Percentiles rank a stretch among this genome's conserved stretches.
Evolutionary conservation across 164 flowering plant species (phyloP).

Genomic region (Stephania yunnanensis): DNA sequence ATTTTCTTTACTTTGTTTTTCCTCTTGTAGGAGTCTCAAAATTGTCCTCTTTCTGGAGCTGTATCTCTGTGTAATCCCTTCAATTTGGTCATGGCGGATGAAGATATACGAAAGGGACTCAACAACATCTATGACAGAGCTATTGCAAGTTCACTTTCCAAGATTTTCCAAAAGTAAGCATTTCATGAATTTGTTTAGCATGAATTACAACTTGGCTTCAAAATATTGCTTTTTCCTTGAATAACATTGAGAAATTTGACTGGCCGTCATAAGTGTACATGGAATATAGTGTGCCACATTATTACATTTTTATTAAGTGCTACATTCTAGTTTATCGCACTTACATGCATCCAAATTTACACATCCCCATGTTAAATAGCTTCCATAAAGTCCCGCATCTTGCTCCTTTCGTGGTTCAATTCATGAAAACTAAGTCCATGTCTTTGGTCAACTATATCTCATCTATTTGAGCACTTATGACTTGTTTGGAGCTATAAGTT

Average conservation of each 20-base stretch:
- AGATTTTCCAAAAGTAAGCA: conserved; percentile 68
- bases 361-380: background rate
- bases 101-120: conserved; percentile 81
- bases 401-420: background rate
- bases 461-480: background rate
- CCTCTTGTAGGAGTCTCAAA: conserved; percentile 62
- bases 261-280: background rate
- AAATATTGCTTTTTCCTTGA: background rate
- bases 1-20: conserved; percentile 8
- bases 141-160: conserved; percentile 58
- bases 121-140: conserved; percentile 82
- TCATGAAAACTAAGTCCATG: background rate
- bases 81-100: conserved; percentile 82
- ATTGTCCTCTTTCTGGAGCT: conserved; percentile 79
- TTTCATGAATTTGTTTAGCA: conserved; percentile 3
- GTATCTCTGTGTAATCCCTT: conserved; percentile 96
- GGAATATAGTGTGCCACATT: background rate
- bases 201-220: background rate
- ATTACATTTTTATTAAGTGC: background rate
- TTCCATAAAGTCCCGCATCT: background rate
- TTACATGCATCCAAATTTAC: too few species aligned
- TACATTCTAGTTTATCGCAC: background rate
- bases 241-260: background rate
- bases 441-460: background rate
- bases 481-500: background rate